phyloP scores from a whole-genome alignment of 192 early-diverging fungal genomes.

The Thamnidium elegans region DNA sequence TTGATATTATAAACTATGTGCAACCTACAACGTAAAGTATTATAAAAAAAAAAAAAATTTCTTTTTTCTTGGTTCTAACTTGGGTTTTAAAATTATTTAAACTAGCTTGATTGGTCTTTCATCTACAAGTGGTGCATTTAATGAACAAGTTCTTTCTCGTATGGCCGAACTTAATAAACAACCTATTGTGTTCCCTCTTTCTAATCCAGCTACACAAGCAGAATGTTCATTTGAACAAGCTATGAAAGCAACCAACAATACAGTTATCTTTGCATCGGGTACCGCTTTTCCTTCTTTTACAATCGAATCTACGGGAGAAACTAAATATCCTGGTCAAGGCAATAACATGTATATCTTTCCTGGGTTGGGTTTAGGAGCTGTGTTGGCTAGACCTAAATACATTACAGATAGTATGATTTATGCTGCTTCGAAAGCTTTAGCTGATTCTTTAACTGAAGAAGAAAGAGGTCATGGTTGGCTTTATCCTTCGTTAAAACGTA shows the following conservation, averaged over 20 bases:
- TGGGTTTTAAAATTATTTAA: neutral
- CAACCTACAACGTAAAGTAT: slow-evolving; percentile 68
- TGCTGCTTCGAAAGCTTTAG: slow-evolving; percentile 71
- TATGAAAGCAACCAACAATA: slow-evolving; percentile 81
- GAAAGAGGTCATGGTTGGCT: slow-evolving; percentile 70
- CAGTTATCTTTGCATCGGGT: slow-evolving; percentile 94
- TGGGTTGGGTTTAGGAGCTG: slow-evolving; percentile 87
- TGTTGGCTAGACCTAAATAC: slow-evolving; percentile 62
- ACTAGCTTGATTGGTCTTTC: slow-evolving; percentile 78
- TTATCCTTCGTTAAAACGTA: slow-evolving; percentile 86
- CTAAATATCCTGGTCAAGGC: slow-evolving; percentile 77
- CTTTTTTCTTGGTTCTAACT: neutral
- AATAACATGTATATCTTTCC: slow-evolving; percentile 99
- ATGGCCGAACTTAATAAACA: slow-evolving; percentile 78
- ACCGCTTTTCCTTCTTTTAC: slow-evolving; percentile 90
- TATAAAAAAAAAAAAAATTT: neutral
- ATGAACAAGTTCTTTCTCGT: slow-evolving; percentile 59
- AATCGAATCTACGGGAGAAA: slow-evolving; percentile 55
- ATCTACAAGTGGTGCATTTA: slow-evolving; percentile 79
- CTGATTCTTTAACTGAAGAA: slow-evolving; percentile 67
- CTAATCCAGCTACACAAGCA: slow-evolving; percentile 84
- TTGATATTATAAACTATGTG: slow-evolving; percentile 81
- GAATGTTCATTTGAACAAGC: slow-evolving; percentile 96
- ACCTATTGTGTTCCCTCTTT: slow-evolving; percentile 91
- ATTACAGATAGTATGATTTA: slow-evolving; percentile 88